These are phyloP conservation scores for Trebouxia sp. DNA, from an alignment of 139 green algal species.

Conservation along the genomic window DNA sequence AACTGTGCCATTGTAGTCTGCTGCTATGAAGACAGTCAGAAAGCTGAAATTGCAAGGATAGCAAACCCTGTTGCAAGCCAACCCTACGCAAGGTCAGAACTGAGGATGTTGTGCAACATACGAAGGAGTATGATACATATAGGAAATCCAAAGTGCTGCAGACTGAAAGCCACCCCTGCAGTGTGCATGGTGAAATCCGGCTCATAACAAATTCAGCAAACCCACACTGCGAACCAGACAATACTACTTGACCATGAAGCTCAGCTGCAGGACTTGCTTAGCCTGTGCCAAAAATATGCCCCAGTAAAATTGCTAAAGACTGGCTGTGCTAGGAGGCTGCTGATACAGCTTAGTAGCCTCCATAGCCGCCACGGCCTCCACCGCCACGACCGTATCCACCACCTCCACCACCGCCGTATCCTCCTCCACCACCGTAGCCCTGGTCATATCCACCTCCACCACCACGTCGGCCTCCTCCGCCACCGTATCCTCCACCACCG, in stretches of 20 bases:
- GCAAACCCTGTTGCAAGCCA: not conserved
- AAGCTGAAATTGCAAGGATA: not conserved
- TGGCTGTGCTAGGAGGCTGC: too few species aligned
- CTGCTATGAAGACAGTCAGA: slow-evolving; percentile 10
- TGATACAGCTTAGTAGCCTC: slow-evolving; percentile 3
- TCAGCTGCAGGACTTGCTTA: too few species aligned
- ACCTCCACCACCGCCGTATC: slow-evolving; percentile 31
- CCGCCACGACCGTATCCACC: slow-evolving; percentile 1
- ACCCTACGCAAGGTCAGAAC: slow-evolving; percentile 21
- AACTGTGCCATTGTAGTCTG: slow-evolving; percentile 27
- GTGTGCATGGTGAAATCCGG: slow-evolving; percentile 20
- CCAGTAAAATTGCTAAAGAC: too few species aligned
- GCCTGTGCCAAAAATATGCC: too few species aligned
- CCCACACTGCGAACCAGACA: not conserved
- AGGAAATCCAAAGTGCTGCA: slow-evolving; percentile 14
- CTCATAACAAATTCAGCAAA: not conserved
- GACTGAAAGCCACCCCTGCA: slow-evolving; percentile 10
- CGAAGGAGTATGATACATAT: slow-evolving; percentile 25
- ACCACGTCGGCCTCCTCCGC: slow-evolving; percentile 7
- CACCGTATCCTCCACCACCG: slow-evolving; percentile 14
- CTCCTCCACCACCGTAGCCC: slow-evolving; percentile 34
- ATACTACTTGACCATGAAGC: too few species aligned
- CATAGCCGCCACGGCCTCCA: slow-evolving; percentile 20
- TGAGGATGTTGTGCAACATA: slow-evolving; percentile 23
- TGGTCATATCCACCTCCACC: slow-evolving; percentile 14